Evolutionary conservation across 768 basidiomycete genomes (phyloP), one percentile per base, ranked within the genome.

Genomic region (Kwoniella bestiolae): DNA sequence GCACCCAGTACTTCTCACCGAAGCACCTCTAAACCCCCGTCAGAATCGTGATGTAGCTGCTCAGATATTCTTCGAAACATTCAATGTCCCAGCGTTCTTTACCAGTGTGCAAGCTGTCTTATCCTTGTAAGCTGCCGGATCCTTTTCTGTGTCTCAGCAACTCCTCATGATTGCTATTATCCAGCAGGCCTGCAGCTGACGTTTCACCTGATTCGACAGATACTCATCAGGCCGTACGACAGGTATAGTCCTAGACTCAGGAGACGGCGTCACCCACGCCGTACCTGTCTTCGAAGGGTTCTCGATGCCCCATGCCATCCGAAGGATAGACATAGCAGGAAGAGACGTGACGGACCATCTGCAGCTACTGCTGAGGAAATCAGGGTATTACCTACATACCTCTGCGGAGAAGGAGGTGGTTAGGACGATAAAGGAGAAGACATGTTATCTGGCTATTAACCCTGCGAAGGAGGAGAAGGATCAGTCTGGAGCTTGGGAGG

Each of bases 231-330:
- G 96, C 32, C 87, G 96, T 68, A 98, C 96, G 69, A 98, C 96
- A 38, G 96, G 96, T n/a, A 96, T 98, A 65, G 96, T 99, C 1
- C 86, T 99, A 21, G 96, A 99, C 79, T 98, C 95, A 5, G 96
- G 96, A 11, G 96, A 99, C 78, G 96, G 96, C 28, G 96, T 99
- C 7, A 98, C 96, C 25, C 96, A 99, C 68, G 92, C 96, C 14
- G 96, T 99, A 2, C 96, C 96, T 3, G 94, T 99, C 18, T 99
- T 94, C 75, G 96, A 99, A 77, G 96, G 96, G 0, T 98, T 98
- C 84, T 94, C 93, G 5, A 97, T 98, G 92, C 94, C 94, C 46
- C 94, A 98, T 79, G 95, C 96, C 44, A 94, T 98, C 70, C 88
- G 93, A 45, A 86, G 96, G 72, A 91, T 99, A 49, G 96, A 99